Base-by-base conservation (phyloP, 108 stramenopile species). In the Bacterosira constricta region DNA sequence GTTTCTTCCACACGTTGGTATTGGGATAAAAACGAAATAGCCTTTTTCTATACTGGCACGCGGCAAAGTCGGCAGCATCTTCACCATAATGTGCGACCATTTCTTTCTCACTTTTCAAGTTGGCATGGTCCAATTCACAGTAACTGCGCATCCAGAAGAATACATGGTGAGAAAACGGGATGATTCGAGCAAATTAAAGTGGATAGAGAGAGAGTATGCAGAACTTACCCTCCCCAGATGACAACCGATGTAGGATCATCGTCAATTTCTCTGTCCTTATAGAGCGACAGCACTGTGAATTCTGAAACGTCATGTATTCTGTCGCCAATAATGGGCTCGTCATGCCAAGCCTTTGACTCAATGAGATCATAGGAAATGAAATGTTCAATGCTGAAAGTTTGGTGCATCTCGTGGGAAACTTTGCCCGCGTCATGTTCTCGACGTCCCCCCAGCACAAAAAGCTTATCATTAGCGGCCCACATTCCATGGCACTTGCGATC, bases 141-240 rank as follows among this genome's bases (percentile, higher is more conserved):
- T 66, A 66, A n/a, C n/a, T n/a, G n/a, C n/a, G n/a, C n/a, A n/a
- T n/a, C n/a, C n/a, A n/a, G n/a, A n/a, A n/a, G n/a, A n/a, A n/a
- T n/a, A n/a, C n/a, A n/a, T n/a, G n/a, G n/a, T n/a, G n/a, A n/a
- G n/a, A n/a, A n/a, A n/a, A n/a, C n/a, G n/a, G n/a, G n/a, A n/a
- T n/a, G n/a, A n/a, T n/a, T n/a, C n/a, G n/a, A n/a, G n/a, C n/a
- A n/a, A n/a, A n/a, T n/a, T n/a, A n/a, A n/a, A n/a, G n/a, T n/a
- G n/a, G n/a, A n/a, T n/a, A n/a, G n/a, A n/a, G n/a, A n/a, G n/a
- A n/a, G n/a, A n/a, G n/a, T n/a, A n/a, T n/a, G n/a, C n/a, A n/a
- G n/a, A n/a, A n/a, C n/a, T n/a, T n/a, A n/a, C 20, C 64, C 52
- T 11, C 64, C 64, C 64, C 64, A 66, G n/a, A 66, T 57, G n/a